Base-by-base conservation (phyloP, 2,329 filamentous ascomycete genomes). In the Alternaria gaisen region DNA sequence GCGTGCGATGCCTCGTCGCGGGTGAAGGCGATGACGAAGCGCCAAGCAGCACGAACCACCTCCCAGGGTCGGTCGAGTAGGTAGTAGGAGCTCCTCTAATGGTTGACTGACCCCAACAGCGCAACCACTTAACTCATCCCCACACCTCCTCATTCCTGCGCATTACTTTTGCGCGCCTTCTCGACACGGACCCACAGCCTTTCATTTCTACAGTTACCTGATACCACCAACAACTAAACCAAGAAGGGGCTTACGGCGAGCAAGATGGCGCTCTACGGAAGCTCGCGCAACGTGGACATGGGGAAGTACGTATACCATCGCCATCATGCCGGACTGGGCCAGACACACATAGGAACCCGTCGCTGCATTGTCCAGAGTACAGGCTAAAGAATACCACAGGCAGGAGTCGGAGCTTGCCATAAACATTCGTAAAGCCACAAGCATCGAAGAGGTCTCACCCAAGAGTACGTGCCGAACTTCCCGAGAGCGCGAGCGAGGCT, bases 401-500 rank as follows among this genome's bases (percentile, higher is more conserved):
- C 86, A 87, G 70, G 88, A 90, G 78, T 83, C 86, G 47, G 87
- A 90, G 76, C 82, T 90, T 66, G 83, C 86, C 73, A 86, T 88
- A 74, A 88, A 89, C 78, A 89, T 90, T 76, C 86, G 86, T 73
- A 90, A 90, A 80, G 88, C 88, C 36, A 90, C 87, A 16, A 88
- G 85, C 74, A 87, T 88, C 68, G 87, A 89, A 73, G 87, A 89
- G 79, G 88, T 87, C 44, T 88, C 88, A 18, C 88, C 88, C 26
- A 90, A 90, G 82, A 85, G 88, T 87, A 86, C 48, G 69, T 67
- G 53, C 50, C 54, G n/a, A 10, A 51, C 40, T 36, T 51, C 61
- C 50, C 56, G 28, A 52, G 38, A 4, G 58, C 53, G 28, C 51
- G 24, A 48, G 42, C 56, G 38, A 66, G 66, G 67, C 77, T 82